These are phyloP conservation scores for Trichophyton simii DNA, from an alignment of 2,329 filamentous ascomycete genomes.

Conservation along the genomic window DNA sequence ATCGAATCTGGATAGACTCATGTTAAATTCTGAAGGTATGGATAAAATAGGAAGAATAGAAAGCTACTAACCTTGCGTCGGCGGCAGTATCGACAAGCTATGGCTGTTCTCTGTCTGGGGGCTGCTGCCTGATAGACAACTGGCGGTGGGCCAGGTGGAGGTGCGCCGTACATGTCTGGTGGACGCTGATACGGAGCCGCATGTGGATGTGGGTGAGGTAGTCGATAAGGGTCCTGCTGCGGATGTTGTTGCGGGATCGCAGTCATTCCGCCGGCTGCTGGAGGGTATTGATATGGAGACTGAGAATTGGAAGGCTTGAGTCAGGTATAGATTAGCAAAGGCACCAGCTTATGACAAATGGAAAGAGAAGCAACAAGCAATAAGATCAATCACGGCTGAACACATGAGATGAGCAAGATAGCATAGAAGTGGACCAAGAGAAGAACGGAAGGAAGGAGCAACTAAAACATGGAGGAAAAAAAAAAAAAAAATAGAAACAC, in stretches of 20 bases:
- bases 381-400: neutral
- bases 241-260: constrained; percentile 28
- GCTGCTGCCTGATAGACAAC: constrained; percentile 35
- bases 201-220: constrained; percentile 28
- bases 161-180: constrained; percentile 30
- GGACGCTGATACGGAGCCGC: constrained; percentile 28
- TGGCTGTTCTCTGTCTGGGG: constrained; percentile 40
- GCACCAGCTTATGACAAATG: neutral
- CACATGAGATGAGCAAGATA: neutral
- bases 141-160: constrained; percentile 26
- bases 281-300: constrained; percentile 23
- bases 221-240: constrained; percentile 32
- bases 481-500: neutral
- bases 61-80: constrained; percentile 36
- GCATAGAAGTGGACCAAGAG: constrained; percentile 2
- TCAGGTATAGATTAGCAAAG: constrained; percentile 19
- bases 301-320: constrained; percentile 9
- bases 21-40: neutral
- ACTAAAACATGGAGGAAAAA: neutral
- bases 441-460: neutral
- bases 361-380: neutral
- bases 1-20: constrained; percentile 48
- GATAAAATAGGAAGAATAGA: neutral
- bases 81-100: constrained; percentile 41
- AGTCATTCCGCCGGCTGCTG: constrained; percentile 29